Percentiles rank a stretch among this genome's conserved stretches.
Evolutionary conservation across 225 moss, liverwort and hornwort species (phyloP).

Genomic region (Lunularia cruciata): DNA sequence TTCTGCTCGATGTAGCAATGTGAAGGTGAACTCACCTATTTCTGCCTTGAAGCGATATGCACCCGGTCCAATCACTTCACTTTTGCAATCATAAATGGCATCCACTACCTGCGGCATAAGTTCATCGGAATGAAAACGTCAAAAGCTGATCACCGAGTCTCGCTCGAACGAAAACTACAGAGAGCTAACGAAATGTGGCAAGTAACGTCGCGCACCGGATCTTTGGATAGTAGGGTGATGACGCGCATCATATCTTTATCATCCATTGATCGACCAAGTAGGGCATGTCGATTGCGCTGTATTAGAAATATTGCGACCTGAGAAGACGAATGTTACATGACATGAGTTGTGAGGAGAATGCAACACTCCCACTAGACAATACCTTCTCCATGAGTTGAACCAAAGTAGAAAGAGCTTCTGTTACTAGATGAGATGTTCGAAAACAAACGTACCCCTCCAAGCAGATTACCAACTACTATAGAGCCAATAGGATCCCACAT

Average conservation of each 20-base stretch:
- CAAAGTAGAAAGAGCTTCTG: neutral
- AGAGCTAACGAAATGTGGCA: neutral
- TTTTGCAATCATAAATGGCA: constrained; percentile 99
- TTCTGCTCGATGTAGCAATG: neutral
- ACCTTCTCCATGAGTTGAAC: no score
- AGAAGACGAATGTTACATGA: no score
- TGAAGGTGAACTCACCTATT: constrained; percentile 53
- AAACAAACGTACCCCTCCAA: constrained; percentile 95
- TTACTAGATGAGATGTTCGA: no score
- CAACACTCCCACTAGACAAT: no score
- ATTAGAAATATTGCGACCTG: constrained; percentile 98
- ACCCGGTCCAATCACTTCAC: constrained; percentile 97
- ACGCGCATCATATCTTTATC: constrained; percentile 88
- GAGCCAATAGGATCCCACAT: constrained; percentile 99
- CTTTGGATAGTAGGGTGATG: constrained; percentile 75
- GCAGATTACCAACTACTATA: constrained; percentile 94
- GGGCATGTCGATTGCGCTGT: constrained; percentile 94
- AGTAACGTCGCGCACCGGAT: constrained; percentile 55
- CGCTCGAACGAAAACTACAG: neutral
- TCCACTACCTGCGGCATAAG: constrained; percentile 80
- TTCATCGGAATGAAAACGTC: neutral
- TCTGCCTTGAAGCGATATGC: constrained; percentile 98
- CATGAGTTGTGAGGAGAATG: no score
- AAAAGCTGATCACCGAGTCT: neutral
- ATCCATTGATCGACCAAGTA: constrained; percentile 97